Evolutionary conservation across 305 asterid genomes (phyloP).

Genomic region (Fraxinus ornus): DNA sequence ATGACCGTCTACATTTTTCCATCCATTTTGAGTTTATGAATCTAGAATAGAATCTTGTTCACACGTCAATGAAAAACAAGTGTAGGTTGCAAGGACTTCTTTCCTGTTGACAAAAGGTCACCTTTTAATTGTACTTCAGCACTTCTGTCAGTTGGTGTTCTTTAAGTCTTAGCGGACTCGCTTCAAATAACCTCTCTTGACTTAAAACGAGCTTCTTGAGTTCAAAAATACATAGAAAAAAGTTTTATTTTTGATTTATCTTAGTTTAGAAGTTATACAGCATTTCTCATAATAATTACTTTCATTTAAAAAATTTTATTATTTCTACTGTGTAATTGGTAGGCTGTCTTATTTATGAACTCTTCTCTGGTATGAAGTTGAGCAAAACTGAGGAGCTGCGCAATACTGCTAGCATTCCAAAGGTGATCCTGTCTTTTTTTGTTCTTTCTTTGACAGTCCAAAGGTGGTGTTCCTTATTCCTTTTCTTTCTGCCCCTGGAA

Average conservation of each 20-base stretch:
- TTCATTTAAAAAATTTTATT: constrained; percentile 18
- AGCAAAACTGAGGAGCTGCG: constrained; percentile 89
- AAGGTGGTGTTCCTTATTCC: constrained; percentile 10
- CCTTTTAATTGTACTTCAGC: constrained; percentile 10
- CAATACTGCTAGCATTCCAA: constrained; percentile 77
- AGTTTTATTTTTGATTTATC: constrained; percentile 4
- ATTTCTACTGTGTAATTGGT: constrained; percentile 37
- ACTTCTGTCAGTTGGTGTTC: constrained; percentile 17
- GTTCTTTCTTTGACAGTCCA: constrained; percentile 5
- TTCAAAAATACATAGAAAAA: background rate
- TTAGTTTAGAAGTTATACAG: constrained; percentile 7
- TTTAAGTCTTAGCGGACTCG: background rate
- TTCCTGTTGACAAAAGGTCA: constrained; percentile 12
- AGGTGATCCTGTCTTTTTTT: constrained; percentile 51
- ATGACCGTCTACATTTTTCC: background rate
- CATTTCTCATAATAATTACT: constrained; percentile 9
- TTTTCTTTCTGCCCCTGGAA: background rate
- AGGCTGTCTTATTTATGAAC: constrained; percentile 97
- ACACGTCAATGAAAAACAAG: constrained; percentile 10
- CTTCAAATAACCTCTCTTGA: background rate
- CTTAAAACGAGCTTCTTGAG: background rate
- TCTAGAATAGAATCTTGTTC: constrained; percentile 14
- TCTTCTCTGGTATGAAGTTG: constrained; percentile 87
- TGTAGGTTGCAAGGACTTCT: constrained; percentile 5
- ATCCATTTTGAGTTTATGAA: constrained; percentile 13